A percentile compares a stretch with the other conserved stretches of the same genome.
Evolutionary conservation across 768 basidiomycete genomes (phyloP).

Genomic region (Lactarius hengduanensis): DNA sequence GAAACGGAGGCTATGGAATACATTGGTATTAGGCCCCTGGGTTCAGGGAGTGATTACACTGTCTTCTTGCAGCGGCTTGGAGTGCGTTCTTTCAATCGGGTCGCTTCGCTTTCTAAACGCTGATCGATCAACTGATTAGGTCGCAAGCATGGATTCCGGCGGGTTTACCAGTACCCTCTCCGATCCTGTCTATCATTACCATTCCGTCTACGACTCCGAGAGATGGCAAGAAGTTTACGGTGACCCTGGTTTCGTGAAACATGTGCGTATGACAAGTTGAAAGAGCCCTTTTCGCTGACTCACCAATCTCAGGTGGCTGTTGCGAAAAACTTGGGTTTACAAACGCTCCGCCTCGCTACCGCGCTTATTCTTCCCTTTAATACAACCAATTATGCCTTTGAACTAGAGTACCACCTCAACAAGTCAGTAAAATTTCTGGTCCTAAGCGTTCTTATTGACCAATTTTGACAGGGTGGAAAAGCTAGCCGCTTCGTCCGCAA

Average conservation of each 20-base stretch:
- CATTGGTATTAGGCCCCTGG: constrained; percentile 57
- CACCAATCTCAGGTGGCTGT: constrained; percentile 46
- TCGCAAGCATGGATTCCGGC: constrained; percentile 38
- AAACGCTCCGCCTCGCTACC: constrained; percentile 52
- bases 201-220: constrained; percentile 57
- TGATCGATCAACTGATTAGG: constrained; percentile 30
- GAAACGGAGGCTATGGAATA: constrained; percentile 37
- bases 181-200: constrained; percentile 60
- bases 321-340: constrained; percentile 56
- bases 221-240: constrained; percentile 60
- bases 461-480: constrained; percentile 47
- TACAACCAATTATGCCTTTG: constrained; percentile 62
- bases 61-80: constrained; percentile 84
- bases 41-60: constrained; percentile 89
- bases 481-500: constrained; percentile 19
- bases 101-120: constrained; percentile 34
- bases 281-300: not conserved
- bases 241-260: constrained; percentile 61
- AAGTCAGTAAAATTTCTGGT: constrained; percentile 39
- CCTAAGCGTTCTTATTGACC: not conserved
- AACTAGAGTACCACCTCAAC: constrained; percentile 52
- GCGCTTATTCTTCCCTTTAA: constrained; percentile 61
- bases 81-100: constrained; percentile 41
- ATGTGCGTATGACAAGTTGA: constrained; percentile 40
- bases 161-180: constrained; percentile 39